Percentiles rank a stretch among this genome's conserved stretches.
phyloP scores from a whole-genome alignment of 73 alveolate species.

The Breviolum minutum region DNA sequence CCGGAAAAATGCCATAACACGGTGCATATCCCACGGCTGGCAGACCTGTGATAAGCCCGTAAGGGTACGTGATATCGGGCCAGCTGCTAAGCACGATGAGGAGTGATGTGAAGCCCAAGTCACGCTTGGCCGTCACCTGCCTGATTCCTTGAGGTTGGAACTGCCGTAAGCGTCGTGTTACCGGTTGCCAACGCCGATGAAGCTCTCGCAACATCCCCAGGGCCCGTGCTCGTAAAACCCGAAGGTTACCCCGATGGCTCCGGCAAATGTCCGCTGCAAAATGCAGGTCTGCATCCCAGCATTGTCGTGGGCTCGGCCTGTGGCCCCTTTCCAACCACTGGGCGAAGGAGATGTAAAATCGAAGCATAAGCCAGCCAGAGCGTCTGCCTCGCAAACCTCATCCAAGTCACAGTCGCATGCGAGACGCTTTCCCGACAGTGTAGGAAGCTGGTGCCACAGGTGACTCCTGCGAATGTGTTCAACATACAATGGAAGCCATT shows the following conservation, averaged over 20 bases:
- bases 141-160: neutral
- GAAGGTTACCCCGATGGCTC: neutral
- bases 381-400: neutral
- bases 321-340: too few relatives aligned
- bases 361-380: neutral
- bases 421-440: neutral
- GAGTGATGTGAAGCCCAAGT: neutral
- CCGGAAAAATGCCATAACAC: slow-evolving; percentile 4
- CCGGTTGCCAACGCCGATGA: neutral
- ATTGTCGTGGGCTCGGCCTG: neutral
- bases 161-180: neutral
- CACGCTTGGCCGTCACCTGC: neutral
- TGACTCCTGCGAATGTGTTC: neutral
- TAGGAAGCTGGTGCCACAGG: neutral
- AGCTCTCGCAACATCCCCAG: neutral
- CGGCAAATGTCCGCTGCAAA: neutral
- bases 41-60: neutral
- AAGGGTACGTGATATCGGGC: slow-evolving; percentile 3
- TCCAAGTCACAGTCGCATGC: neutral
- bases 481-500: neutral
- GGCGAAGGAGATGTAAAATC: neutral
- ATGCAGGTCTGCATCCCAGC: neutral
- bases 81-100: neutral
- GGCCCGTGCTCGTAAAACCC: neutral
- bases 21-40: slow-evolving; percentile 13